Conservation (phyloP, 495 filamentous ascomycete genomes). For the Apodospora peruviana region DNA sequence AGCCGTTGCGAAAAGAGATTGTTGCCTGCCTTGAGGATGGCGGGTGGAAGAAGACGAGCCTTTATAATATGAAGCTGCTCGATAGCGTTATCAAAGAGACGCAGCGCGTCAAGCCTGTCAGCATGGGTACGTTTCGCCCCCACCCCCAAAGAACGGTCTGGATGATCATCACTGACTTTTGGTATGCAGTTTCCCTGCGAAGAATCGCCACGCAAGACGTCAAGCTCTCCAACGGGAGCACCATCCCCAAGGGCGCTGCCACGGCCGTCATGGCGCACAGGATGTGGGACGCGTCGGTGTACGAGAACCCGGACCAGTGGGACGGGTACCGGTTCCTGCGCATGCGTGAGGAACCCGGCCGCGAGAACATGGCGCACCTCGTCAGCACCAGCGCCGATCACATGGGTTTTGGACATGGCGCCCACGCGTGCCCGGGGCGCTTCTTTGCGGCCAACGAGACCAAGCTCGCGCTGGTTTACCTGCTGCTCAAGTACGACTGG, state of each 20-base stretch:
- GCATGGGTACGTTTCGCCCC: not conserved
- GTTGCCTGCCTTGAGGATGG: constrained; percentile 22
- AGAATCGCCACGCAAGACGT: constrained; percentile 33
- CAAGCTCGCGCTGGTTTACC: constrained; percentile 29
- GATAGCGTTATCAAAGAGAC: constrained; percentile 47
- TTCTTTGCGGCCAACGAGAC: constrained; percentile 38
- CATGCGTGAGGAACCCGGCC: constrained; percentile 30
- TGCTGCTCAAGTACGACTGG: constrained; percentile 36
- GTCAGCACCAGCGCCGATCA: constrained; percentile 38
- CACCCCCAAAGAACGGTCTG: too few species aligned
- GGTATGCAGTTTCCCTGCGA: constrained; percentile 29
- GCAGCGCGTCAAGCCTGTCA: constrained; percentile 34
- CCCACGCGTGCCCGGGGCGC: constrained; percentile 35
- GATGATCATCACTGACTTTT: too few species aligned
- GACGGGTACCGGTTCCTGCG: constrained; percentile 44
- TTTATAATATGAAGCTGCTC: constrained; percentile 49
- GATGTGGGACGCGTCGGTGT: constrained; percentile 36
- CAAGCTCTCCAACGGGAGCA: constrained; percentile 42
- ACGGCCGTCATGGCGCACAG: constrained; percentile 28
- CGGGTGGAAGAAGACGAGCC: constrained; percentile 41
- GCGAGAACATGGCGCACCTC: constrained; percentile 39
- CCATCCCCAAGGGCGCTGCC: constrained; percentile 43
- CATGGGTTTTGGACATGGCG: constrained; percentile 33
- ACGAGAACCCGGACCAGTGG: constrained; percentile 37
- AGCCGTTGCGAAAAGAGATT: constrained; percentile 34